These are phyloP conservation scores for Vitis hybrid DNA, from an alignment of 177 flowering plant species.

Conservation along the genomic window DNA sequence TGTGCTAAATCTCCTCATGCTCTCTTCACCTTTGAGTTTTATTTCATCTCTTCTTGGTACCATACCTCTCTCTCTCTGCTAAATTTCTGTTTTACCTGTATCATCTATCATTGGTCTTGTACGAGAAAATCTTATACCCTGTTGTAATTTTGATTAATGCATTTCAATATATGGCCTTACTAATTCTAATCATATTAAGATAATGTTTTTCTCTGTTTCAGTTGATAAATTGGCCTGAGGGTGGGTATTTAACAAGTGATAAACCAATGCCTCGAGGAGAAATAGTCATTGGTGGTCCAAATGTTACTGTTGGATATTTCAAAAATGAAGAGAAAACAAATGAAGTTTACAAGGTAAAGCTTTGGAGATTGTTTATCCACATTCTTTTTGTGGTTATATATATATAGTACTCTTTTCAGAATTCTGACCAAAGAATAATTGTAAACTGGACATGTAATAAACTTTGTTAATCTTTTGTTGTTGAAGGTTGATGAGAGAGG, in stretches of 20 bases:
- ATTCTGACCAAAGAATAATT: not conserved
- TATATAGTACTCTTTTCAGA: not conserved
- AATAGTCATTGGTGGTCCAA: conserved; percentile 93
- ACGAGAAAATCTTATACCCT: too few relatives aligned
- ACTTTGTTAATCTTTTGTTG: conserved; percentile 2
- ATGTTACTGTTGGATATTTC: conserved; percentile 90
- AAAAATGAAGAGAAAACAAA: conserved; percentile 85
- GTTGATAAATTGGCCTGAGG: conserved; percentile 96
- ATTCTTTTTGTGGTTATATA: not conserved
- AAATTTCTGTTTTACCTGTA: too few relatives aligned
- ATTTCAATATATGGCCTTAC: too few relatives aligned
- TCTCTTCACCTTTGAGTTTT: too few relatives aligned
- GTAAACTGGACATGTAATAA: not conserved
- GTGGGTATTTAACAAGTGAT: conserved; percentile 78
- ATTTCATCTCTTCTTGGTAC: too few relatives aligned
- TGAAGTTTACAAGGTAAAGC: conserved; percentile 85
- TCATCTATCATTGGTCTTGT: too few relatives aligned
- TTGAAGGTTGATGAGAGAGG: conserved; percentile 86
- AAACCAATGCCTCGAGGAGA: conserved; percentile 94
- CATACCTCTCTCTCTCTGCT: too few relatives aligned
- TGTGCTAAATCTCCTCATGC: too few relatives aligned
- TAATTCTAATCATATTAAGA: not conserved
- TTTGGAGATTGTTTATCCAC: not conserved
- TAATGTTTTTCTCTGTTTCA: conserved; percentile 25
- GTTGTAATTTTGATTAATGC: too few relatives aligned